These are phyloP conservation scores for Malania oleifera DNA, from an alignment of 164 flowering plant genomes.

Conservation along the genomic window DNA sequence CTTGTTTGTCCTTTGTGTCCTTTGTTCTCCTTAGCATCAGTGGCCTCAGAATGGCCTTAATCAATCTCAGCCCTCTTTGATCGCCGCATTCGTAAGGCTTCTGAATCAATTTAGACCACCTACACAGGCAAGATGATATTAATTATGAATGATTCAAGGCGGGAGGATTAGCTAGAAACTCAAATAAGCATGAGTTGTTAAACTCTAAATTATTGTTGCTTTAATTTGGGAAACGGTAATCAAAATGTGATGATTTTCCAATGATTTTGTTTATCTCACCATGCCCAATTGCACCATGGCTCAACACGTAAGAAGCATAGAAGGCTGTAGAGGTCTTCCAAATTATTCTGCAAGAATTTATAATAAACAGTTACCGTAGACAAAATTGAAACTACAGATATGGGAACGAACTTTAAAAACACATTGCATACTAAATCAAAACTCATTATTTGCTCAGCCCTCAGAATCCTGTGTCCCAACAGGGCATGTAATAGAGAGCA, in stretches of 20 bases:
- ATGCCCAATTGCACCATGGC: slow-evolving; percentile 91
- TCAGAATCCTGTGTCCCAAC: not conserved
- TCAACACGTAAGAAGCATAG: slow-evolving; percentile 74
- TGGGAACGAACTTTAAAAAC: not conserved
- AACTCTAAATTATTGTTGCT: not conserved
- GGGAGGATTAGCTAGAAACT: not conserved
- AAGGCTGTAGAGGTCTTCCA: slow-evolving; percentile 81
- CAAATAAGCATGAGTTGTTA: not conserved
- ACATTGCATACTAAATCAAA: not conserved
- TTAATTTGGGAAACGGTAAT: not conserved
- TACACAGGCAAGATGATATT: slow-evolving; percentile 14
- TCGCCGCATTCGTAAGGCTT: slow-evolving; percentile 74
- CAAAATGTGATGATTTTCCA: not conserved
- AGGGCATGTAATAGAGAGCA: not conserved
- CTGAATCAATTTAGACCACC: slow-evolving; percentile 76
- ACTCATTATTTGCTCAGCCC: not conserved
- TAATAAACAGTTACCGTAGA: not conserved
- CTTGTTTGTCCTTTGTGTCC: slow-evolving; percentile 62
- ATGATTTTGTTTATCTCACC: slow-evolving; percentile 31
- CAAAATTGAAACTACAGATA: not conserved
- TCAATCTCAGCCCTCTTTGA: slow-evolving; percentile 49
- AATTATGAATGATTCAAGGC: not conserved
- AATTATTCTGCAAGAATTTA: slow-evolving; percentile 56
- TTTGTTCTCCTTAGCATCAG: slow-evolving; percentile 83
- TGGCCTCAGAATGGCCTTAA: slow-evolving; percentile 65